phyloP scores from a whole-genome alignment of 352 stramenopile genomes.

The Pythium vanterpoolii region DNA sequence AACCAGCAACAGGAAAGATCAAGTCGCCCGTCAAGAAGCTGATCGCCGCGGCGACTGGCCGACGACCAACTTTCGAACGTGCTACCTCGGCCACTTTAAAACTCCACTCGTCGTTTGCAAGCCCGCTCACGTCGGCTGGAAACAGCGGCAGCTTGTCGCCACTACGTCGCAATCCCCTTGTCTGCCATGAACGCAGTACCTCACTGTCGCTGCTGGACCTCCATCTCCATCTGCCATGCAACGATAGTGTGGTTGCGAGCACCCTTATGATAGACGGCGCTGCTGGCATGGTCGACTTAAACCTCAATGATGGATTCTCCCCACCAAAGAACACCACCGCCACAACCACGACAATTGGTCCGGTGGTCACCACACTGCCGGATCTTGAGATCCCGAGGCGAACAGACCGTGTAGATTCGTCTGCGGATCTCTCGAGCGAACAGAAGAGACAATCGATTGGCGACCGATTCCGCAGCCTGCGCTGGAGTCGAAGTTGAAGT shows the following conservation, averaged over 20 bases:
- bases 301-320: conserved; percentile 12
- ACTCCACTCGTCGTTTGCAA: background rate
- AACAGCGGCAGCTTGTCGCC: conserved; percentile 1
- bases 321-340: background rate
- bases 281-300: conserved; percentile 14
- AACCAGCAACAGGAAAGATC: conserved; percentile 4
- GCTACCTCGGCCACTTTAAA: background rate
- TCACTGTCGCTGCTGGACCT: conserved; percentile 20
- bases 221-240: background rate
- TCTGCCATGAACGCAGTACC: conserved; percentile 9
- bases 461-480: conserved; percentile 33
- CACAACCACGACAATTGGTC: background rate
- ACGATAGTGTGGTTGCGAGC: conserved; percentile 1
- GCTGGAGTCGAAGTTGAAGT: conserved; percentile 27
- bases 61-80: conserved; percentile 3
- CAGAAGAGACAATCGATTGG: conserved; percentile 31
- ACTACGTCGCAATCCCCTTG: conserved; percentile 17
- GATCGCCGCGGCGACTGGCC: conserved; percentile 1
- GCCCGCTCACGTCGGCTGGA: background rate
- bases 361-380: background rate
- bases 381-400: background rate
- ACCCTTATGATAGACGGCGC: conserved; percentile 7
- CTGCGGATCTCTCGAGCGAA: background rate
- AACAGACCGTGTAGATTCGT: conserved; percentile 1
- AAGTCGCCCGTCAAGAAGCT: conserved; percentile 20